Percentiles rank a stretch among this genome's conserved stretches.
phyloP scores from a whole-genome alignment of 1,139 yeast genomes.

The Zygoascus hellenicus region DNA sequence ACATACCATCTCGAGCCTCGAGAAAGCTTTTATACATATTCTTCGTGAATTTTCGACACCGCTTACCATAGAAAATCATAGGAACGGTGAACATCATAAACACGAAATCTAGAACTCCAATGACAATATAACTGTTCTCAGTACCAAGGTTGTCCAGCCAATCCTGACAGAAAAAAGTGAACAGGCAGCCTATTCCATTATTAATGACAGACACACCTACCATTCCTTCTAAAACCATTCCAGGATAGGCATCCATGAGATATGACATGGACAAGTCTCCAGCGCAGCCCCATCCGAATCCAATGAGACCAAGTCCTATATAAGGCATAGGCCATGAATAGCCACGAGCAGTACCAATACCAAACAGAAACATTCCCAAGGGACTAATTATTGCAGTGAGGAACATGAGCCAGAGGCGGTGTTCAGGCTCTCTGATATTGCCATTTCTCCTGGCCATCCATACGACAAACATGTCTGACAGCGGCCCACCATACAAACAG shows the following conservation, averaged over 20 bases:
- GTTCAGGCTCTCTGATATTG: conserved; percentile 77
- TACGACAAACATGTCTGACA: conserved; percentile 66
- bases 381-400: conserved; percentile 68
- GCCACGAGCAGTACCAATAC: conserved; percentile 63
- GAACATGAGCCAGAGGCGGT: conserved; percentile 63
- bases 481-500: conserved; percentile 67
- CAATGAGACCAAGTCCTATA: conserved; percentile 42
- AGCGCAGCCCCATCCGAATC: conserved; percentile 53
- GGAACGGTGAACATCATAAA: conserved; percentile 60
- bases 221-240: conserved; percentile 74
- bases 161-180: conserved; percentile 75
- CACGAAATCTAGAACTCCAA: conserved; percentile 65
- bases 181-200: conserved; percentile 69
- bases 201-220: conserved; percentile 79
- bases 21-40: conserved; percentile 53
- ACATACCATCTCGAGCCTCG: conserved; percentile 49
- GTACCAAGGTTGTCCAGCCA: conserved; percentile 69
- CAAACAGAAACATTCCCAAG: conserved; percentile 69
- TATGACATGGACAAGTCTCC: conserved; percentile 55
- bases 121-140: conserved; percentile 63
- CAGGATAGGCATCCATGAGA: conserved; percentile 52
- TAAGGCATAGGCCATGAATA: conserved; percentile 49
- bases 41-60: conserved; percentile 59
- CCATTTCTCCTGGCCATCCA: conserved; percentile 66
- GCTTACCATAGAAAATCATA: conserved; percentile 64